Conservation (phyloP, 106 monocot genomes). For the Phalaenopsis aphrodite region DNA sequence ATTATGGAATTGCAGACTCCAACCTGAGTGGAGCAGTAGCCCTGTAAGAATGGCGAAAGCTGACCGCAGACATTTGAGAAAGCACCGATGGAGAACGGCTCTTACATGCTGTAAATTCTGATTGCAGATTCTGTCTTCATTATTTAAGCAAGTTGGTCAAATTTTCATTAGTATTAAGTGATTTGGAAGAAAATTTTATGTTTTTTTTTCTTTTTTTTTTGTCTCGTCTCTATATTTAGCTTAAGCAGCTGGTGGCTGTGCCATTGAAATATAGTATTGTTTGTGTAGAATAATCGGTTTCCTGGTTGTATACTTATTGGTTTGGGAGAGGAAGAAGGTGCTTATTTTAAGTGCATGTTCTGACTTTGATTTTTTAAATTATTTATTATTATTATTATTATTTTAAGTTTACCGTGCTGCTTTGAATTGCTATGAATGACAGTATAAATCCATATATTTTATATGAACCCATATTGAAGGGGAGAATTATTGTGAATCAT, state of each 20-base stretch:
- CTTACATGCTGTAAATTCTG: conserved; percentile 30
- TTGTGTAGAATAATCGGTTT: too few relatives aligned
- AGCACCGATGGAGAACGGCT: conserved; percentile 2
- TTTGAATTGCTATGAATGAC: too few relatives aligned
- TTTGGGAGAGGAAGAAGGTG: too few relatives aligned
- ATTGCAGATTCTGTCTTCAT: not conserved
- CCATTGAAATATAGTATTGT: too few relatives aligned
- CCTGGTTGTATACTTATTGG: too few relatives aligned
- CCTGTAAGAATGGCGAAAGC: conserved; percentile 26
- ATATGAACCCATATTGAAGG: too few relatives aligned
- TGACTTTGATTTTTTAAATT: too few relatives aligned
- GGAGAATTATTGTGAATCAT: too few relatives aligned
- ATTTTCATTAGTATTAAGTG: not conserved
- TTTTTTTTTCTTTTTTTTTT: not conserved
- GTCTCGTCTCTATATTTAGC: not conserved
- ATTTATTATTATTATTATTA: too few relatives aligned
- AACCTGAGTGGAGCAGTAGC: conserved; percentile 25
- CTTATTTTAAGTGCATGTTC: too few relatives aligned
- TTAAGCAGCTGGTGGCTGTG: not conserved
- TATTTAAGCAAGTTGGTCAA: not conserved
- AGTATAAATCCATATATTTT: too few relatives aligned
- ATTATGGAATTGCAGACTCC: conserved; percentile 7
- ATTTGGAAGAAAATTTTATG: not conserved
- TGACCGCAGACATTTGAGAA: conserved; percentile 14
- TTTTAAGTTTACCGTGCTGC: too few relatives aligned